Evolutionary conservation across 2,329 filamentous ascomycete species (phyloP).

Genomic region (Colletotrichum sp.): DNA sequence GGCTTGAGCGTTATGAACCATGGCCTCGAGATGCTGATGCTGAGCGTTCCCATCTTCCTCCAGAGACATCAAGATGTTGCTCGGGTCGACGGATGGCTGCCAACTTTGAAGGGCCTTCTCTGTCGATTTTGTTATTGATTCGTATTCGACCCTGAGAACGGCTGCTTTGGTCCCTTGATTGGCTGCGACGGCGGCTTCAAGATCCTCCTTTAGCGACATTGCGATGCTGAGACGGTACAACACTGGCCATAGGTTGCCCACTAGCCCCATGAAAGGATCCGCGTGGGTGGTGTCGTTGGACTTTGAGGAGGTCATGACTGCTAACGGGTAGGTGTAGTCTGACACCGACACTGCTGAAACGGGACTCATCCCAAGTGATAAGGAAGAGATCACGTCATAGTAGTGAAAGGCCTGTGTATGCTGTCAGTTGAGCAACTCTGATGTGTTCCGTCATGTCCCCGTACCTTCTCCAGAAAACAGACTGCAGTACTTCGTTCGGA

Average conservation of each 20-base stretch:
- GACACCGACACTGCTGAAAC: background rate
- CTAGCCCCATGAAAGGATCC: background rate
- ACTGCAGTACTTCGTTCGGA: background rate
- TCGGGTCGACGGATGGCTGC: background rate
- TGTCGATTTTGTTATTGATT: background rate
- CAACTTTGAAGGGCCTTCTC: background rate
- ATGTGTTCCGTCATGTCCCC: fast-evolving
- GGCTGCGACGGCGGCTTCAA: background rate
- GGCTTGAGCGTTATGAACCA: background rate
- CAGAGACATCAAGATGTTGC: background rate
- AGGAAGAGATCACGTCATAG: background rate
- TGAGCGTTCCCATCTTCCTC: background rate
- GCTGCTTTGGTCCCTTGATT: background rate
- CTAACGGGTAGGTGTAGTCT: background rate
- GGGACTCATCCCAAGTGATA: background rate
- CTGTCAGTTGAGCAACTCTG: fast-evolving
- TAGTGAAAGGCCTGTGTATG: background rate
- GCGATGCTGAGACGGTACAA: background rate
- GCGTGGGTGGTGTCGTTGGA: fast-evolving
- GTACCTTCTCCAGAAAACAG: background rate
- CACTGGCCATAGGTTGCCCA: background rate
- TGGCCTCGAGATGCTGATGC: background rate
- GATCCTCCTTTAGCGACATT: background rate
- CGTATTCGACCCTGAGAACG: background rate
- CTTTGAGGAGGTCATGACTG: background rate